Conservation (phyloP, 2,329 filamentous ascomycete species). For the Amauroascus niger region DNA sequence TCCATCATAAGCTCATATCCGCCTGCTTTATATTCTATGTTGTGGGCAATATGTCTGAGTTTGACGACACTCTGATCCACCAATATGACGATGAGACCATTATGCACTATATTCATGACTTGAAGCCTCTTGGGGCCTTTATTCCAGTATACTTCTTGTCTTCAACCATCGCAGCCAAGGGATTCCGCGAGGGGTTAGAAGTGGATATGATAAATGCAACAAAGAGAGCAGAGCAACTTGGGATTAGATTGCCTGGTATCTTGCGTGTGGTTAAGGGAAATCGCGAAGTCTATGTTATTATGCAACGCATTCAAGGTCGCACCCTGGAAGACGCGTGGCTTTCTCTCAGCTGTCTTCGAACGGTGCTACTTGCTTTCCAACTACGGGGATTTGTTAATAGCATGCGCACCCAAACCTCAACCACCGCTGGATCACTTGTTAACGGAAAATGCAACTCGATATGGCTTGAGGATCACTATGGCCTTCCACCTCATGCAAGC, state of each 20-base stretch:
- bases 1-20: not conserved
- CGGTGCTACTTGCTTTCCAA: conserved; percentile 19
- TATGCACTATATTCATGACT: conserved; percentile 2
- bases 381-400: conserved; percentile 18
- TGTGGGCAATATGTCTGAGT: not conserved
- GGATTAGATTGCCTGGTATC: conserved; percentile 17
- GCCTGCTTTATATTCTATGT: not conserved
- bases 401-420: conserved; percentile 19
- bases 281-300: conserved; percentile 16
- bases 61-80: conserved; percentile 9
- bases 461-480: conserved; percentile 21
- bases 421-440: conserved; percentile 18
- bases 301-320: conserved; percentile 19
- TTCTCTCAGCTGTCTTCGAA: conserved; percentile 18
- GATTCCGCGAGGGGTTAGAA: conserved; percentile 10
- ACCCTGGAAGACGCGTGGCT: conserved; percentile 18
- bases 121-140: not conserved
- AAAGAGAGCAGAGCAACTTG: conserved; percentile 17
- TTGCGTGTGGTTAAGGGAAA: conserved; percentile 12
- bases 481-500: conserved; percentile 16
- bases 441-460: conserved; percentile 15
- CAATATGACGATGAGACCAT: conserved; percentile 9
- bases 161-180: conserved; percentile 10
- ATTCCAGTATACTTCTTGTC: conserved; percentile 9
- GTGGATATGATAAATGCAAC: conserved; percentile 17